Evolutionary conservation across 2,329 filamentous ascomycete genomes (phyloP).

Genomic region (Davidsoniella eucalypti): DNA sequence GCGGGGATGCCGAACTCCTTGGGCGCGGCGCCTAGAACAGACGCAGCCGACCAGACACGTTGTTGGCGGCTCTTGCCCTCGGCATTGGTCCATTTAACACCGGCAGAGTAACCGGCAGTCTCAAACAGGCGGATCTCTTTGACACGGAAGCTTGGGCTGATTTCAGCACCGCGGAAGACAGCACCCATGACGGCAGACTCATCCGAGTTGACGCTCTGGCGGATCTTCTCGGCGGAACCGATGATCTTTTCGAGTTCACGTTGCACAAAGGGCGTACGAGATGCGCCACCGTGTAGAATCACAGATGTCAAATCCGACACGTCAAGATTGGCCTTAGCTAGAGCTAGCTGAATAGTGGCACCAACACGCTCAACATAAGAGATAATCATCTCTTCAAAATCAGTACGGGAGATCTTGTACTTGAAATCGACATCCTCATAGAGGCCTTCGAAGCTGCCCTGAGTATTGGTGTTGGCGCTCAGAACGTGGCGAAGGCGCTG

Average conservation of each 20-base stretch:
- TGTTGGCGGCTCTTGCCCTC: slow-evolving; percentile 60
- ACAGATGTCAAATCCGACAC: slow-evolving; percentile 69
- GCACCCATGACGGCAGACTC: slow-evolving; percentile 94
- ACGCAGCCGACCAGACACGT: slow-evolving; percentile 66
- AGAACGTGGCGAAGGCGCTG: slow-evolving; percentile 76
- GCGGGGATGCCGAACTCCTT: slow-evolving; percentile 80
- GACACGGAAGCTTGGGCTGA: slow-evolving; percentile 91
- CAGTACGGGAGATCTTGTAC: slow-evolving; percentile 66
- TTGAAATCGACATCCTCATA: slow-evolving; percentile 87
- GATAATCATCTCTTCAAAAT: slow-evolving; percentile 66
- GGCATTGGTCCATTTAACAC: slow-evolving; percentile 55
- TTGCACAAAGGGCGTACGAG: slow-evolving; percentile 87
- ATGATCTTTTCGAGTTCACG: slow-evolving; percentile 64
- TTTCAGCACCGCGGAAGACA: slow-evolving; percentile 78
- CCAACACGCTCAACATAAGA: slow-evolving; percentile 51
- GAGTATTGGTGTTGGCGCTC: slow-evolving; percentile 78
- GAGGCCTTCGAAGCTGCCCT: slow-evolving; percentile 69
- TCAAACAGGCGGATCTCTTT: slow-evolving; percentile 89
- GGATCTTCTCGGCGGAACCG: slow-evolving; percentile 60
- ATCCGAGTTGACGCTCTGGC: slow-evolving; percentile 90
- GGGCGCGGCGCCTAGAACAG: slow-evolving; percentile 53
- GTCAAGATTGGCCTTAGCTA: slow-evolving; percentile 55
- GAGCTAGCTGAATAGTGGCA: slow-evolving; percentile 53
- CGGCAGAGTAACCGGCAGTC: slow-evolving; percentile 53
- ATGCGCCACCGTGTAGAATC: slow-evolving; percentile 81